A percentile compares a stretch with the other conserved stretches of the same genome.
phyloP scores from a whole-genome alignment of 352 stramenopile genomes.

The Aphanomyces cochlioides region DNA sequence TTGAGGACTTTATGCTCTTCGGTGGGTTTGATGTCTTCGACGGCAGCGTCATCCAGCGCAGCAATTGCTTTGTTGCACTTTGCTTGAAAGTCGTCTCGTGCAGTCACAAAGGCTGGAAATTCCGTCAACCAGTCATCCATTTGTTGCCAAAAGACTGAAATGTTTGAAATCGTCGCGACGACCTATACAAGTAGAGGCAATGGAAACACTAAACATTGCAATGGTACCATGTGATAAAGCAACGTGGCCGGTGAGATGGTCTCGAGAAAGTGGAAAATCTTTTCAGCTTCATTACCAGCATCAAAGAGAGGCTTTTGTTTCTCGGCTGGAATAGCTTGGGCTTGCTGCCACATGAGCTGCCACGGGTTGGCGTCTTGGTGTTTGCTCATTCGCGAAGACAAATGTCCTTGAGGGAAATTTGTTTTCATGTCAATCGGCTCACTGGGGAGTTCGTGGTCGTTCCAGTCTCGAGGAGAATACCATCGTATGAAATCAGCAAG shows the following conservation, averaged over 20 bases:
- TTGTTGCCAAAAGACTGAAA: slow-evolving; percentile 1
- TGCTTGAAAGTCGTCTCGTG: not conserved
- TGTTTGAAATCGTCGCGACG: slow-evolving; percentile 14
- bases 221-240: slow-evolving; percentile 72
- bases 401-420: slow-evolving; percentile 59
- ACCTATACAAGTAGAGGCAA: not conserved
- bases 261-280: slow-evolving; percentile 79
- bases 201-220: not conserved
- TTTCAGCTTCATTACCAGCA: slow-evolving; percentile 67
- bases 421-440: slow-evolving; percentile 10
- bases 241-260: slow-evolving; percentile 71
- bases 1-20: slow-evolving; percentile 14
- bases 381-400: slow-evolving; percentile 60
- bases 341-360: slow-evolving; percentile 73
- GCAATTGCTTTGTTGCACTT: slow-evolving; percentile 20
- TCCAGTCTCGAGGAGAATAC: slow-evolving; percentile 83
- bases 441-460: slow-evolving; percentile 35
- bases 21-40: slow-evolving; percentile 3
- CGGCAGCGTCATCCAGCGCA: slow-evolving; percentile 9
- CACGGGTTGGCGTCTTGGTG: slow-evolving; percentile 47
- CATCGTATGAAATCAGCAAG: slow-evolving; percentile 79
- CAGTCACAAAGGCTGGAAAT: not conserved
- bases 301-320: slow-evolving; percentile 75
- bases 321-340: slow-evolving; percentile 43
- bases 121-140: not conserved